Conservation (phyloP, 345 rosid species). For the Gynandropsis gynandra region DNA sequence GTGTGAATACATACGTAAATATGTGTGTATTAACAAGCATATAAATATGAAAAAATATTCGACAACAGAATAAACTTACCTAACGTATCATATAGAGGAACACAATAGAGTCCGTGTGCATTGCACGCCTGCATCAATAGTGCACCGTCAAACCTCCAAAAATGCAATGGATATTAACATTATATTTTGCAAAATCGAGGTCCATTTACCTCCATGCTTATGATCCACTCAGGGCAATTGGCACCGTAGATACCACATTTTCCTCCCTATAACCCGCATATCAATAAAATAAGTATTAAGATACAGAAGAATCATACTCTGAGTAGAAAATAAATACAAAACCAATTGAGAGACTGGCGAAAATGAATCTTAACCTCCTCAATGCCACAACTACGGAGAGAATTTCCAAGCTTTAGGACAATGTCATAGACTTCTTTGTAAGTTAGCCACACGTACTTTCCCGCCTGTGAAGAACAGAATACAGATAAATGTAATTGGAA, state of each 20-base stretch:
- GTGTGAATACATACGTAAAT: neutral
- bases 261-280: constrained; percentile 39
- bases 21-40: no score
- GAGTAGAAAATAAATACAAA: no score
- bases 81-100: constrained; percentile 78
- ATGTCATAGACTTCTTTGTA: constrained; percentile 62
- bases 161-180: constrained; percentile 10
- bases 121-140: constrained; percentile 71
- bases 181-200: neutral
- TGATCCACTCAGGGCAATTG: constrained; percentile 69
- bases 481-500: neutral
- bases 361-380: constrained; percentile 34
- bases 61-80: constrained; percentile 34
- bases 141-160: constrained; percentile 5
- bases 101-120: constrained; percentile 79
- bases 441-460: constrained; percentile 63
- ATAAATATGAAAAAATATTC: neutral
- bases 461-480: constrained; percentile 39
- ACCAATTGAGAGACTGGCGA: neutral
- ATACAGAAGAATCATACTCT: neutral
- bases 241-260: constrained; percentile 83
- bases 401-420: constrained; percentile 63
- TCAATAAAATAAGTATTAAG: neutral
- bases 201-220: constrained; percentile 75
- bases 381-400: constrained; percentile 64